Base-by-base conservation (phyloP, 2,329 filamentous ascomycete species). In the Exserohilum rostratum region DNA sequence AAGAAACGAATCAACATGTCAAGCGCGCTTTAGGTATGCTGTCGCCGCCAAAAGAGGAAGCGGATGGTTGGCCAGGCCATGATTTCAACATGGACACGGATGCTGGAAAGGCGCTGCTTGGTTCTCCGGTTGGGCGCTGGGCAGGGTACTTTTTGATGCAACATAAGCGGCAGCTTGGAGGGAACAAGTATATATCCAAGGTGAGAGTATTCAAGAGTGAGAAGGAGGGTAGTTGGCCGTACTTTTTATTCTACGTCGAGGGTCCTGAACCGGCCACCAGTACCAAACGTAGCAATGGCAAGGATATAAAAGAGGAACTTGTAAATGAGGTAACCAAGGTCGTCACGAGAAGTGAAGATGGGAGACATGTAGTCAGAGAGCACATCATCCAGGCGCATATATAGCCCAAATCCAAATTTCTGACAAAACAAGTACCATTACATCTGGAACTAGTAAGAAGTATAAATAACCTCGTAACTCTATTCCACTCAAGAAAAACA, bases 31-130 rank as follows among this genome's bases (percentile, higher is more conserved):
- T 62, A 11, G 15, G 49, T 31, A 53, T 47, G 2, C 18, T 57
- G 2, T 40, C 18, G 1, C 51, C 58, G 2, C 53, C 53, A 2
- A 53, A 37, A n/a, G 53, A 54, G 10, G 43, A 46, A 6, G 11
- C 52, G 10, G 35, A 33, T 3, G 30, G 2, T 2, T 68, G 66
- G 62, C 64, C 64, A 7, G 66, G 64, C 1, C 29, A 37, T 1
- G 57, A 61, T 3, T 68, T 67, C 13, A 37, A 27, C 13, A 58
- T 64, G 44, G 46, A 62, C 0, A 56, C 48, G 3, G 56, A 65
- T 20, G 57, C 46, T n/a, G 65, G 62, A 2, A 46, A 57, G 22
- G 60, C 60, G 7, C 29, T 67, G 15, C 33, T 68, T 5, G 63
- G 64, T 18, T 43, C 31, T 29, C 56, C 51, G 2, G 58, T 61